Evolutionary conservation across 768 basidiomycete species (phyloP).

Genomic region (Naganishia vaughanmartiniae): DNA sequence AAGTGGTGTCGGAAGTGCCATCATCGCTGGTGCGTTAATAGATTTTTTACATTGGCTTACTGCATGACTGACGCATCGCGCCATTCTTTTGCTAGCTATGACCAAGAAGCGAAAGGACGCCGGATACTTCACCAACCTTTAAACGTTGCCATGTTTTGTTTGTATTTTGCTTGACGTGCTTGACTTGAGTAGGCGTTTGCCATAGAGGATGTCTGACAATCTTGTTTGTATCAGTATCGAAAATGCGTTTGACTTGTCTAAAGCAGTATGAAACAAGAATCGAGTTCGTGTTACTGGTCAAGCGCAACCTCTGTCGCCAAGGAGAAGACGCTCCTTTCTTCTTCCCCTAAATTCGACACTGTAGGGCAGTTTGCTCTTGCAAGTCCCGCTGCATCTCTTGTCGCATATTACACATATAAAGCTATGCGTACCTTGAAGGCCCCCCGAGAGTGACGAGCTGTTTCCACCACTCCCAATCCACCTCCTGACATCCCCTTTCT

Average conservation of each 20-base stretch:
- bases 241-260: neutral
- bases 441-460: too few species aligned
- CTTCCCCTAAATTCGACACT: neutral
- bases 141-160: conserved; percentile 19
- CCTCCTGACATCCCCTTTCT: neutral
- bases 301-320: neutral
- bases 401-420: too few species aligned
- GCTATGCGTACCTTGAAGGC: too few species aligned
- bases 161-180: neutral
- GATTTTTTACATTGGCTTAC: conserved; percentile 9
- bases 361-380: too few species aligned
- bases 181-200: neutral
- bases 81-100: conserved; percentile 62
- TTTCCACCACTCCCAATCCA: too few species aligned
- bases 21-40: conserved; percentile 71
- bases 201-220: conserved; percentile 1
- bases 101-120: conserved; percentile 75
- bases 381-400: too few species aligned
- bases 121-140: conserved; percentile 55
- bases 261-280: neutral
- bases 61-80: conserved; percentile 8
- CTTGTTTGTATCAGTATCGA: conserved; percentile 3
- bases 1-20: conserved; percentile 91
- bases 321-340: neutral
- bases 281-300: neutral